Evolutionary conservation across 139 green algal genomes (phyloP), one percentile per base, ranked within the genome.

Genomic region (Mesostigma viride): DNA sequence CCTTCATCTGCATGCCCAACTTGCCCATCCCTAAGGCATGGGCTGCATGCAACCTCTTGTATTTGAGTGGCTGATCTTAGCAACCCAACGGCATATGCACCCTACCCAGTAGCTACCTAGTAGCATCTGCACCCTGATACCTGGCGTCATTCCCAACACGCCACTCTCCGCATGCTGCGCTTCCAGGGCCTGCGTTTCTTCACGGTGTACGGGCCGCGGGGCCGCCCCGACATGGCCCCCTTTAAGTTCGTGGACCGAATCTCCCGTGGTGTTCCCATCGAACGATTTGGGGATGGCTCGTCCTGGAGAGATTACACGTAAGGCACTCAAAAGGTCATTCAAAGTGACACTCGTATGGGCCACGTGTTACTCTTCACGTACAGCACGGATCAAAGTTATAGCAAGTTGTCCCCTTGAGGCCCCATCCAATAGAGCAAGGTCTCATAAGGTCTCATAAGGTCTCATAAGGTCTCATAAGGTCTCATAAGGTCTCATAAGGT

Each of bases 141-240:
- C n/a, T n/a, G n/a, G 56, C 28, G 27, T 62, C 8, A 8, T 8
- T 22, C 40, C 40, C 8, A 8, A 8, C 40, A 48, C 40, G 40
- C 40, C 51, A 20, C 24, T 6, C 20, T 61, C 51, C 8, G 5
- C 8, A 61, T 61, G 20, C 58, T 64, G 31, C 26, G 35, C 58
- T 24, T 36, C 3, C 14, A 14, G 14, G 56, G 51, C 27, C 31
- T 65, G 17, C 28, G 66, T 8, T 72, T 72, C 57, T 72, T 72
- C 57, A 72, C 66, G 11, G 66, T 72, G 35, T 72, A 72, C 57
- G 66, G 66, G 6, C 66, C 66, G 11, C 59, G 51, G 24, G 62
- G 62, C 40, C 40, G 62, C 5, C 62, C 34, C 34, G 62, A 68
- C 33, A 68, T 68, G 62, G 62, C 62, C 22, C 26, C 26, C 8